Percentiles rank a stretch among this genome's conserved stretches.
These are phyloP conservation scores for Glycine tomentella DNA, from an alignment of 306 rosid species.

Conservation along the genomic window DNA sequence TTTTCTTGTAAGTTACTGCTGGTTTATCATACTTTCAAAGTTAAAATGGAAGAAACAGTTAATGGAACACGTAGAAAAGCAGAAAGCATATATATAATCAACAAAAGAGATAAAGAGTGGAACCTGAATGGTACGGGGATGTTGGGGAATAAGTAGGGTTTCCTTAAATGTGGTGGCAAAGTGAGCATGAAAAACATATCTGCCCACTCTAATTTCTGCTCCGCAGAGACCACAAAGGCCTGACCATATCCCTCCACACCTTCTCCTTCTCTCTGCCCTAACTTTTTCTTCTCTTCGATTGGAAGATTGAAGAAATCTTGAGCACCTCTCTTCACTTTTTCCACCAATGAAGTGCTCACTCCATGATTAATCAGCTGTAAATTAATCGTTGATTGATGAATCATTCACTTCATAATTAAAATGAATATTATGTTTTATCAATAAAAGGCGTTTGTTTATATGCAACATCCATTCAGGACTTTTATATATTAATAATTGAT, in stretches of 20 bases:
- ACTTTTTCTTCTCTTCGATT: slow-evolving; percentile 59
- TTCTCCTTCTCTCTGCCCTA: slow-evolving; percentile 46
- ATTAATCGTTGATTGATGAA: too few relatives aligned
- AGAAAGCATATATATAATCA: neutral
- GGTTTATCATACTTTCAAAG: neutral
- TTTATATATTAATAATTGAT: too few relatives aligned
- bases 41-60: neutral
- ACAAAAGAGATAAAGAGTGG: neutral
- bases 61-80: neutral
- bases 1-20: neutral
- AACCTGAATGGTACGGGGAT: slow-evolving; percentile 53
- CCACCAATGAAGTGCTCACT: slow-evolving; percentile 52
- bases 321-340: slow-evolving; percentile 52
- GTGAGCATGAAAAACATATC: slow-evolving; percentile 48
- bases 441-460: too few relatives aligned
- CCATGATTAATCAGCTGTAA: slow-evolving; percentile 46
- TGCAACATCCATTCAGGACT: too few relatives aligned
- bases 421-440: too few relatives aligned
- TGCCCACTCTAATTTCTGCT: slow-evolving; percentile 66
- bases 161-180: slow-evolving; percentile 47
- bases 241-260: slow-evolving; percentile 61
- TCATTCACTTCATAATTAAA: too few relatives aligned
- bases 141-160: slow-evolving; percentile 54
- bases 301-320: slow-evolving; percentile 52
- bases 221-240: slow-evolving; percentile 51